A percentile compares a stretch with the other conserved stretches of the same genome.
Conservation (phyloP, 768 basidiomycete species). For the Suillus paluster region DNA sequence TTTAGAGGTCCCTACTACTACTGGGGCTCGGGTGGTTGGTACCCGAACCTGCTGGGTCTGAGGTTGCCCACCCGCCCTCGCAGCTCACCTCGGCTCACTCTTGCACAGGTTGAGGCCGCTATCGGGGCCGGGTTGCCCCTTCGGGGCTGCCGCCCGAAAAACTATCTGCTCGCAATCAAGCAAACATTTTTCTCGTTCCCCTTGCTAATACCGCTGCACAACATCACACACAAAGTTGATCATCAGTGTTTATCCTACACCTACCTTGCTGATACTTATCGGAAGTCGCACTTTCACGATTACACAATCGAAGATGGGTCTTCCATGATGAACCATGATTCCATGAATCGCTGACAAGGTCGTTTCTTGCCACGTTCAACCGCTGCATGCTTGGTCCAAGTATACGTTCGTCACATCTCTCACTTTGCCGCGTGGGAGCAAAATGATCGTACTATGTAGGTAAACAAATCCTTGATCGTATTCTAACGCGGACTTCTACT, state of each 20-base stretch:
- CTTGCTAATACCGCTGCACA: too few relatives aligned
- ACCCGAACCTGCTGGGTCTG: too few relatives aligned
- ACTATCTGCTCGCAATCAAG: too few relatives aligned
- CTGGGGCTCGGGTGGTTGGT: too few relatives aligned
- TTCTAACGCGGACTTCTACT: neutral
- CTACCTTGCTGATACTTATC: neutral
- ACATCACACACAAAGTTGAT: too few relatives aligned
- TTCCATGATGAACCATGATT: neutral
- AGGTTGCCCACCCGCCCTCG: too few relatives aligned
- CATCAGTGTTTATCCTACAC: neutral
- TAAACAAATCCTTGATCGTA: neutral
- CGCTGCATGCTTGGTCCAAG: neutral
- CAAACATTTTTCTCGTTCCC: too few relatives aligned
- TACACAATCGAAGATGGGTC: neutral
- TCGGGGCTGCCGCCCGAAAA: too few relatives aligned
- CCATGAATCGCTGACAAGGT: neutral
- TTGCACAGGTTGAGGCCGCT: too few relatives aligned
- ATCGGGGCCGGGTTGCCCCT: too few relatives aligned
- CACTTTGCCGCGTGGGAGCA: neutral
- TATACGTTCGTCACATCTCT: neutral
- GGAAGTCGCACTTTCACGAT: neutral
- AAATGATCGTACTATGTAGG: neutral
- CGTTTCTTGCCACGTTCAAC: neutral
- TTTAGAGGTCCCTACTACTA: too few relatives aligned
- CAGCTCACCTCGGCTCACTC: too few relatives aligned